These are phyloP conservation scores for Mucor plumbeus DNA, from an alignment of 371 early-diverging fungal genomes.

Conservation along the genomic window DNA sequence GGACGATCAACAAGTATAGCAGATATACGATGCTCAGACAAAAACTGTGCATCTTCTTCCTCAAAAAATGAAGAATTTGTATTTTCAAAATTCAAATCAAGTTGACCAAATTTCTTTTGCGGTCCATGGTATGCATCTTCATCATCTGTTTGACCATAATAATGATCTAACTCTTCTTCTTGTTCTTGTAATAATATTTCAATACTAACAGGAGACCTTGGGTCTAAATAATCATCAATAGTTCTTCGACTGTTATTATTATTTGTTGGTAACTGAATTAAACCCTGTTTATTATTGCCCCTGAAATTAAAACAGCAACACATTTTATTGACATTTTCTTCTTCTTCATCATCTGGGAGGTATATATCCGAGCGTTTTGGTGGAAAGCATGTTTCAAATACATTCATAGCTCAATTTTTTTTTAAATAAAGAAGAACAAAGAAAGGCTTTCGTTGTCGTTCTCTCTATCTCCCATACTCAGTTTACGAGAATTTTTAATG, in stretches of 20 bases:
- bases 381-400: not conserved
- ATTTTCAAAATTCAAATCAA: not conserved
- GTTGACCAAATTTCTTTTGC: not conserved
- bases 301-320: constrained; percentile 9
- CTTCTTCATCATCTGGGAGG: constrained; percentile 19
- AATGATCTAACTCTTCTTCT: constrained; percentile 28
- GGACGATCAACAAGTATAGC: constrained; percentile 26
- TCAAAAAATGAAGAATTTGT: not conserved
- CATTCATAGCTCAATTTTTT: not conserved
- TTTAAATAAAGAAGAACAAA: not conserved
- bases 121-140: constrained; percentile 17
- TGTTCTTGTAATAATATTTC: constrained; percentile 20
- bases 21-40: constrained; percentile 29
- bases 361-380: constrained; percentile 6
- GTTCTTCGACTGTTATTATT: not conserved
- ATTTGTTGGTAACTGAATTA: constrained; percentile 15
- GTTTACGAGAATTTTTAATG: not conserved
- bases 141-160: constrained; percentile 20
- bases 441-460: no score
- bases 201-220: constrained; percentile 22
- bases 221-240: constrained; percentile 23
- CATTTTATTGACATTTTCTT: not conserved
- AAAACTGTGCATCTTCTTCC: constrained; percentile 28
- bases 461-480: not conserved
- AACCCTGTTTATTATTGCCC: constrained; percentile 1